Base-by-base conservation (phyloP, 2,329 filamentous ascomycete genomes). In the Coccinonectria pachysandricola region DNA sequence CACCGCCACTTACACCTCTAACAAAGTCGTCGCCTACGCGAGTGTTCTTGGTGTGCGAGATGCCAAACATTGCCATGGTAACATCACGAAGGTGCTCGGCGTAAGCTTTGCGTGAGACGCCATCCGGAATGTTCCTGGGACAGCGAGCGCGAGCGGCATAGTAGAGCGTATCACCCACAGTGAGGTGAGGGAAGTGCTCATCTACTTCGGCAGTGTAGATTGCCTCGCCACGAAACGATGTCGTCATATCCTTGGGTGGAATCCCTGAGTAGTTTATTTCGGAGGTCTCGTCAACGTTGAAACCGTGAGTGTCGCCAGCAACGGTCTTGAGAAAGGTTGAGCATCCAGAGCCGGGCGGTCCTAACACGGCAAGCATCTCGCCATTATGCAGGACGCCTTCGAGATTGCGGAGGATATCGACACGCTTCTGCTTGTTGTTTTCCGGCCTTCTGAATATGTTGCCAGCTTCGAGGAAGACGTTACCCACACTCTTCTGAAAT, bases 161-260 rank as follows among this genome's bases (percentile, higher is more conserved):
- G 27, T 69, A 73, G 12, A 85, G 60, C 0, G 80, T 86, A 41
- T 85, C 75, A 28, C 77, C 78, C 11, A 85, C 79, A 5, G 69
- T 74, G 42, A 85, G 56, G 54, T 73, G 68, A 8, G 79, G 76
- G 44, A 84, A 84, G 53, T 84, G 78, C 4, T 78, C 75, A 48
- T 87, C 81, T 18, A 80, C 75, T 52, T 86, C 17, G 17, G 17
- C 17, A 7, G 17, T 19, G 17, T 19, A 19, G 17, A 19, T 19
- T 7, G 17, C 17, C 80, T 64, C 65, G 31, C 63, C 63, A 7
- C 65, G 53, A 33, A 64, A 70, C 24, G 59, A 39, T n/a, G 52
- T 49, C 24, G 51, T 43, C 49, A 61, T 60, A 6, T 41, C 43
- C 19, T 52, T 38, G 17, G 23, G 19, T 3, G 34, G 38, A 13